Percentiles rank a stretch among this genome's conserved stretches.
Conservation (phyloP, 108 stramenopile species). For the Nitzschia sp. region DNA sequence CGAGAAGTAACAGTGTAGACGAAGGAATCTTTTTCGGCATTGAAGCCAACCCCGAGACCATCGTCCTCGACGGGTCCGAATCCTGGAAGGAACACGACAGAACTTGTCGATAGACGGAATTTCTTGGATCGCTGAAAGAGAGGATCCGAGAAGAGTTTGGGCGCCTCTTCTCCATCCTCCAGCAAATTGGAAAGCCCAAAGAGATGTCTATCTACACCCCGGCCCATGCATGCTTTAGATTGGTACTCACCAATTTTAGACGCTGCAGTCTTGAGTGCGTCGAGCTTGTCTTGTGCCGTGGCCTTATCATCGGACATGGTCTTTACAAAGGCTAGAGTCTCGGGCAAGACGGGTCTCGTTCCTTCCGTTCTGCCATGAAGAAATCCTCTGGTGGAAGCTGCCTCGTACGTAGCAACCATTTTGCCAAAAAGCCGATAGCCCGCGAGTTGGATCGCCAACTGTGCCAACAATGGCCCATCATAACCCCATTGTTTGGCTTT, state of each 20-base stretch:
- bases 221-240: slow-evolving; percentile 62
- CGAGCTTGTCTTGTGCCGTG: slow-evolving; percentile 48
- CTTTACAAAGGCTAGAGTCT: slow-evolving; percentile 59
- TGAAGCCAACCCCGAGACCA: slow-evolving; percentile 82
- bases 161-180: slow-evolving; percentile 56
- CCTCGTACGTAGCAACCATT: slow-evolving; percentile 83
- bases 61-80: slow-evolving; percentile 93
- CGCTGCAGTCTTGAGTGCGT: slow-evolving; percentile 59
- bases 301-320: slow-evolving; percentile 29
- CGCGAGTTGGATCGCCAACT: slow-evolving; percentile 88
- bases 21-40: background rate
- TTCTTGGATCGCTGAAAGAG: slow-evolving; percentile 75
- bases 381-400: slow-evolving; percentile 75
- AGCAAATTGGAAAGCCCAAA: slow-evolving; percentile 74
- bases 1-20: background rate
- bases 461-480: slow-evolving; percentile 61
- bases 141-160: slow-evolving; percentile 75
- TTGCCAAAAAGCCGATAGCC: slow-evolving; percentile 72
- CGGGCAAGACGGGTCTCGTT: slow-evolving; percentile 63
- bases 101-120: slow-evolving; percentile 88
- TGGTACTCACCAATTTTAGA: slow-evolving; percentile 74
- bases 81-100: slow-evolving; percentile 87
- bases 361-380: slow-evolving; percentile 84
- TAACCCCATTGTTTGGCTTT: slow-evolving; percentile 78
- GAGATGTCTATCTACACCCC: slow-evolving; percentile 88